Evolutionary conservation across 768 basidiomycete genomes (phyloP), one percentile per base, ranked within the genome.

Genomic region (Pisolithus marmoratus): DNA sequence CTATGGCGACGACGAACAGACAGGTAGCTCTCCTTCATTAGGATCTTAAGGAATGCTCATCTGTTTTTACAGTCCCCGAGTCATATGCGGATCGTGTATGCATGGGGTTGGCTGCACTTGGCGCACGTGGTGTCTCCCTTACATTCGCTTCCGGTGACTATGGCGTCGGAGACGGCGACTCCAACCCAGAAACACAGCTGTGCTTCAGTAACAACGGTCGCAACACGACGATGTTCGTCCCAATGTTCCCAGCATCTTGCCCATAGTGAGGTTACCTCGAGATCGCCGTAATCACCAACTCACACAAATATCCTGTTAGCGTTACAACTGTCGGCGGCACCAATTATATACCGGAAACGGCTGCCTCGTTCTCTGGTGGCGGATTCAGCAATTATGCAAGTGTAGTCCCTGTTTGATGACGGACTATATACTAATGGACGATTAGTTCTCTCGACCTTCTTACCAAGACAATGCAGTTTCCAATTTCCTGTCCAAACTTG

Each of bases 321-420:
- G 83, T 87, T 19, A 90, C 87, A 4, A 55, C 83, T 3, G 86
- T 90, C 3, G 87, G 87, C 7, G 87, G 80, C 8, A 88, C 87
- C 1, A 65, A 64, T 22, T 54, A 68, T 38, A 67, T 85, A 46
- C 85, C 84, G 0, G 87, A 90, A 63, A 72, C 72, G 14, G 81
- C 80, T 0, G 78, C 75, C 0, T 63, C 48, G 55, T 84, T 87
- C 70, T 86, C 84, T 12, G 84, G 85, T 1, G 87, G 87, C 34
- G 86, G 87, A 3, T 90, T 88, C 70, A 86, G 84, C 62, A 73
- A 84, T 55, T 79, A 80, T 48, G 84, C 85, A 12, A 56, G 76
- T 72, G 7, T 36, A 14, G 15, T 12, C 8, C 20, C 15, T 5
- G 19, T 19, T 36, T 20, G 5, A 19, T 5, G 12, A 14, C 31